A percentile compares a stretch with the other conserved stretches of the same genome.
Conservation (phyloP, 1,284 basidiomycete species). For the Blastosporella zonata region DNA sequence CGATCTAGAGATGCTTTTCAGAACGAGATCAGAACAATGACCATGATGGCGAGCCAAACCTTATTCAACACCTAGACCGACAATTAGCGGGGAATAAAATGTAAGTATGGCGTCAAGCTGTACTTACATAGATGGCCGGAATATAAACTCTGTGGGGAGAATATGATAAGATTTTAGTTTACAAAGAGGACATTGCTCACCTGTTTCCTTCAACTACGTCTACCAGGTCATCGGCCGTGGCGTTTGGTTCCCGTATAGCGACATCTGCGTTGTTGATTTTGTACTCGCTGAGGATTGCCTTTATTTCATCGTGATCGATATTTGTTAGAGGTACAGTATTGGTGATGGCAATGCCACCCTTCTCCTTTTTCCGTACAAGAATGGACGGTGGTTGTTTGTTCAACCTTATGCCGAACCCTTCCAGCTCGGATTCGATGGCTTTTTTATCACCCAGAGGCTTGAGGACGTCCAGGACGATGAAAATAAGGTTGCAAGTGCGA, state of each 20-base stretch:
- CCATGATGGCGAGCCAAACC: slow-evolving; percentile 32
- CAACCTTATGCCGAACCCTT: slow-evolving; percentile 95
- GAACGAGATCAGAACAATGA: slow-evolving; percentile 22
- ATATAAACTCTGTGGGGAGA: slow-evolving; percentile 78
- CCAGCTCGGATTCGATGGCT: slow-evolving; percentile 88
- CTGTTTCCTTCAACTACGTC: slow-evolving; percentile 94
- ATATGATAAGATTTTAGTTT: background rate
- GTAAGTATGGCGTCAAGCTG: background rate
- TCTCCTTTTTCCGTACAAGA: slow-evolving; percentile 88
- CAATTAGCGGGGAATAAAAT: slow-evolving; percentile 4
- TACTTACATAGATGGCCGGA: slow-evolving; percentile 81
- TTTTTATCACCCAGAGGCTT: slow-evolving; percentile 96
- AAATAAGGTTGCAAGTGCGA: slow-evolving; percentile 97
- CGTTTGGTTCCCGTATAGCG: slow-evolving; percentile 88
- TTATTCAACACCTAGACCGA: slow-evolving; percentile 68
- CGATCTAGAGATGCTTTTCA: slow-evolving; percentile 64
- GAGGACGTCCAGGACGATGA: slow-evolving; percentile 96
- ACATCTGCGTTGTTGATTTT: slow-evolving; percentile 89
- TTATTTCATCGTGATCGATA: slow-evolving; percentile 94
- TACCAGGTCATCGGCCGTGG: slow-evolving; percentile 97
- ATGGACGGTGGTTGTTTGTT: slow-evolving; percentile 96
- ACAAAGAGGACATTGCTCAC: slow-evolving; percentile 32
- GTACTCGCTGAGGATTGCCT: slow-evolving; percentile 95
- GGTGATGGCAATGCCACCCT: slow-evolving; percentile 90
- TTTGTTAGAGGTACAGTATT: slow-evolving; percentile 98